phyloP scores from a whole-genome alignment of 345 rosid species.

The Aquilaria malaccensis region DNA sequence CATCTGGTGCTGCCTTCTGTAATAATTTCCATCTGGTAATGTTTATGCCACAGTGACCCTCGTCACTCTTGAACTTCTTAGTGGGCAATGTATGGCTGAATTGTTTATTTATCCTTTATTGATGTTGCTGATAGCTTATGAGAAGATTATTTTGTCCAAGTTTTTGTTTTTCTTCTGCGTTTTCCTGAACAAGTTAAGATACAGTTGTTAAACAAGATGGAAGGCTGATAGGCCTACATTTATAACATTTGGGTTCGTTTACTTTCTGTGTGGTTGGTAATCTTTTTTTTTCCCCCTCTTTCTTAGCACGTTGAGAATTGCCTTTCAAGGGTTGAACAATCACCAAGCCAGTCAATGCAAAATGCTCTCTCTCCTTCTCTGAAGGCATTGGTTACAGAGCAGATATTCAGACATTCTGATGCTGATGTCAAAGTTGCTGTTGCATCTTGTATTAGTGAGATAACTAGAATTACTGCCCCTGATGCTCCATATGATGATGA shows the following conservation, averaged over 20 bases:
- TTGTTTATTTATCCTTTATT: too few species aligned
- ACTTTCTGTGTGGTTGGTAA: neutral
- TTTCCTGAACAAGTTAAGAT: too few species aligned
- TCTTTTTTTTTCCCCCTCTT: conserved; percentile 4
- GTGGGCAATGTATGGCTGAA: too few species aligned
- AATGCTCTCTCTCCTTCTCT: conserved; percentile 62
- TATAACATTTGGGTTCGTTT: neutral
- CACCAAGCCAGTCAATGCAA: conserved; percentile 63
- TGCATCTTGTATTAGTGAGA: conserved; percentile 93
- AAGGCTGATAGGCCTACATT: too few species aligned
- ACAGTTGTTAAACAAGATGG: too few species aligned
- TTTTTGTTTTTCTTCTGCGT: too few species aligned
- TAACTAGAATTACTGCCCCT: conserved; percentile 96
- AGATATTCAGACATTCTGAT: conserved; percentile 64
- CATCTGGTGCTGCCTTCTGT: too few species aligned
- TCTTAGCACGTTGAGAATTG: conserved; percentile 59
- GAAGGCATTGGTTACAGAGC: conserved; percentile 58
- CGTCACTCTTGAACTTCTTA: too few species aligned
- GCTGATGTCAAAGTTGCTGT: conserved; percentile 83
- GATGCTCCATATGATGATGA: conserved; percentile 97
- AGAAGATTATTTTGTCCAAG: too few species aligned
- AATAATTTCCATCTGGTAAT: too few species aligned
- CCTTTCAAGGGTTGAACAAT: conserved; percentile 79
- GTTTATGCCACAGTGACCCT: too few species aligned
- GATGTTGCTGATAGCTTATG: too few species aligned